Evolutionary conservation across 208 protist genomes (phyloP), one percentile per base, ranked within the genome.

Genomic region (Crithidia sp.): DNA sequence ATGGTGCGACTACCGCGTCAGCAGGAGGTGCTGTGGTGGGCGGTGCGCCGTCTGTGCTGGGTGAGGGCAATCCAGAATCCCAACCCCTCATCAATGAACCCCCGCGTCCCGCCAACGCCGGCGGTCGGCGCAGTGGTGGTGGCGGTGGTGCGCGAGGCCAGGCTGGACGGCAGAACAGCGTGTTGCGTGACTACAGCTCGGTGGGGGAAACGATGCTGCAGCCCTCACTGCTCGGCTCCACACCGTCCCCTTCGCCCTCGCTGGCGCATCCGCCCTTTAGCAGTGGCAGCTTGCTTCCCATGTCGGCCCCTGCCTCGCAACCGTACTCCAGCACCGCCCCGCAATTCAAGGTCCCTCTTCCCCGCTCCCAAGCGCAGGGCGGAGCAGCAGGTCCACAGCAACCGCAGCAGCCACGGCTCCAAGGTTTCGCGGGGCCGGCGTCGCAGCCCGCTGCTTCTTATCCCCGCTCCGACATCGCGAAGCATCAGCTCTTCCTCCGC

Each of bases 61-160:
- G 61, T 65, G 70, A 64, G 2, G 69, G 69, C 50, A 58, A 80
- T 40, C 74, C 74, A 3, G 65, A 80, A 39, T 85, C 80, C 45
- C 80, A 85, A 71, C 74, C 80, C 14, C 70, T 85, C 47, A 74
- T 85, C 59, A 28, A 12, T n/a, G 75, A 79, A 19, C 80, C 79
- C 6, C 73, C 67, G 41, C 76, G 49, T 3, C 60, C 75, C 5
- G 17, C n/a, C 7, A 40, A 59, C 10, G 63, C 17, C 16, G 4
- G 9, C 3, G 28, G 9, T 0, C n/a, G n/a, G 3, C 62, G 49
- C 5, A 37, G 4, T 57, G 10, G 4, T 68, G 63, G 28, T 28
- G 28, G 28, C 28, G 28, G 28, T 28, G 28, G 28, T 2, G 28
- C 28, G 28, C 28, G 28, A 49, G 7, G 7, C 0, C 5, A 41